Evolutionary conservation across 306 rosid species (phyloP), one percentile per base, ranked within the genome.

Genomic region (Cyclanthera cordifolia): DNA sequence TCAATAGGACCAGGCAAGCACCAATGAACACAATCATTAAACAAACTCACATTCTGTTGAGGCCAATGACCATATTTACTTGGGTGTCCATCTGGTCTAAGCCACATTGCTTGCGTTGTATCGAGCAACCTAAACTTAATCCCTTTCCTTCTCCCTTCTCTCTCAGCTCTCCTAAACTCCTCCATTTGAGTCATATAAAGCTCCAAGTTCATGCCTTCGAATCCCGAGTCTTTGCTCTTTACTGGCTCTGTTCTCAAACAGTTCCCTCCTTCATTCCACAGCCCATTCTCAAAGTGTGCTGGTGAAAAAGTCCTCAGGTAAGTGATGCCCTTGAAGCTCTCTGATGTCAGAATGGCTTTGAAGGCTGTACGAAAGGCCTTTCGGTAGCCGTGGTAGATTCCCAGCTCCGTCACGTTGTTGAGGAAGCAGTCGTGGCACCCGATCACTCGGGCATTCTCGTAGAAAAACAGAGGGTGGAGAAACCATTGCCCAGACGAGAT

Each of bases 11-110:
- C 95, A 0, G 95, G 96, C 76, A 89, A 76, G 71, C 96, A 89
- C 96, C 95, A 94, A 25, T 94, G 99, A 15, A 90, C 91, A 79
- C 99, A 94, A 46, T 94, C 99, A 70, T 90, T 90, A 49, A 80
- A 82, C 78, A 88, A 58, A 7, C 90, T 90, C 39, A 81, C 92
- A 34, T 86, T 90, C n/a, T 77, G 90, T 43, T 81, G 25, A 0
- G 97, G 87, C 96, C 90, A 86, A 75, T 90, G 99, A 0, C 99
- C 95, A 72, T 80, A 88, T 37, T 47, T 79, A 77, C 96, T 88
- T 0, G 99, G 99, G 19, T 94, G 97, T 3, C 99, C 99, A 76
- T 94, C 99, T 48, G 95, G 99, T 61, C 99, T 88, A 68, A 86
- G 66, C 70, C 83, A 41, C 48, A 72, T 48, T 2, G 97, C 88